Percentiles rank a stretch among this genome's conserved stretches.
These are phyloP conservation scores for Geosmithia putterillii DNA, from an alignment of 2,329 filamentous ascomycete genomes.

Conservation along the genomic window DNA sequence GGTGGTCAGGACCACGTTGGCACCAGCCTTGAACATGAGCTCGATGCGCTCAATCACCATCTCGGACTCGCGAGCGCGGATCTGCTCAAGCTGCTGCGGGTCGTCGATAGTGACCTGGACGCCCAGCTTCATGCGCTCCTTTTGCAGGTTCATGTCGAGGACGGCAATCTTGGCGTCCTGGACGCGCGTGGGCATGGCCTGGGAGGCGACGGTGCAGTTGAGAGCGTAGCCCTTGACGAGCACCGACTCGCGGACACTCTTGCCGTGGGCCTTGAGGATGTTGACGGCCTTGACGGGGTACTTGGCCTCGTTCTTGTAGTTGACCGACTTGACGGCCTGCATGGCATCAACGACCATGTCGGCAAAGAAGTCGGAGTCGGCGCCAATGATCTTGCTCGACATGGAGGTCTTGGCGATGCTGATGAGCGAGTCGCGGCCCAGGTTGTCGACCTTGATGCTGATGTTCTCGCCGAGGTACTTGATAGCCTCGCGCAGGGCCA, in stretches of 20 bases:
- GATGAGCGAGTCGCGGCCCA: constrained; percentile 81
- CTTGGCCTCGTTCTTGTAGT: constrained; percentile 82
- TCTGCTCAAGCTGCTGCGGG: constrained; percentile 94
- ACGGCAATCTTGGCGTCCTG: constrained; percentile 93
- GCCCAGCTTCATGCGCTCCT: constrained; percentile 98
- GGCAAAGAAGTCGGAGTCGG: constrained; percentile 92
- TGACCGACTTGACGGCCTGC: constrained; percentile 84
- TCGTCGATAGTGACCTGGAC: constrained; percentile 98
- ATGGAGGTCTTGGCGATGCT: constrained; percentile 98
- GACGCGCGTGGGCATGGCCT: constrained; percentile 92
- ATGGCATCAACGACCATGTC: constrained; percentile 97
- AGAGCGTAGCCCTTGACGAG: constrained; percentile 93
- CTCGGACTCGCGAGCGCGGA: constrained; percentile 80
- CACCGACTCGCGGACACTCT: constrained; percentile 77
- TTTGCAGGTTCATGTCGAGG: constrained; percentile 96
- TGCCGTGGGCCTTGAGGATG: constrained; percentile 95
- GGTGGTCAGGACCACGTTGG: constrained; percentile 91
- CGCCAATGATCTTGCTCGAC: constrained; percentile 97
- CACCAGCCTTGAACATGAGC: constrained; percentile 94
- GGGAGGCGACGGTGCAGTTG: constrained; percentile 96
- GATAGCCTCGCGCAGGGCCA: constrained; percentile 89
- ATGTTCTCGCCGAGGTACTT: constrained; percentile 99
- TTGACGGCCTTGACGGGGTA: constrained; percentile 99
- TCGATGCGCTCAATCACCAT: constrained; percentile 91
- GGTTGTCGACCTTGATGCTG: constrained; percentile 84